These are phyloP conservation scores for Bretschneidera sinensis DNA, from an alignment of 345 rosid species.

Conservation along the genomic window DNA sequence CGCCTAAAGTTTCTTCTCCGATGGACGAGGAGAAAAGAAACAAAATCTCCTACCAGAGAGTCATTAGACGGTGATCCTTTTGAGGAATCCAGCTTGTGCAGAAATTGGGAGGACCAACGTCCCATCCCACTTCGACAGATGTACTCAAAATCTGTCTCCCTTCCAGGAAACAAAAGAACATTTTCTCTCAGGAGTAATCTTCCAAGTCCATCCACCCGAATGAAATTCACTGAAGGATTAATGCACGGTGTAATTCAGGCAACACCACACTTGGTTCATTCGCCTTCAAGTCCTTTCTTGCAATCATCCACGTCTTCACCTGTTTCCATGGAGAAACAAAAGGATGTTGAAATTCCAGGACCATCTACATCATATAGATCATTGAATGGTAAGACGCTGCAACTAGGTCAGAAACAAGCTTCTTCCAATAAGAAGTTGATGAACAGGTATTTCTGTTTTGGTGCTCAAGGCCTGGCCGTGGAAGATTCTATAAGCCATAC, in stretches of 20 bases:
- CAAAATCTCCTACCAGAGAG: slow-evolving; percentile 20
- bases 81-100: slow-evolving; percentile 18
- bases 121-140: slow-evolving; percentile 59
- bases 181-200: slow-evolving; percentile 44
- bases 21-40: slow-evolving; percentile 56
- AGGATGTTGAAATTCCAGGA: slow-evolving; percentile 13
- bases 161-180: slow-evolving; percentile 38
- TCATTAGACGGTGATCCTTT: slow-evolving; percentile 23
- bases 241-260: slow-evolving; percentile 74
- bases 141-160: slow-evolving; percentile 41
- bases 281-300: slow-evolving; percentile 37
- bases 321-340: slow-evolving; percentile 30
- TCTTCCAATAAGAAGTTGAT: slow-evolving; percentile 46
- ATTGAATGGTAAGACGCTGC: slow-evolving; percentile 1
- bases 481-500: slow-evolving; percentile 29
- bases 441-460: slow-evolving; percentile 68
- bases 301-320: slow-evolving; percentile 35
- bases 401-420: slow-evolving; percentile 27
- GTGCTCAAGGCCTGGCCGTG: slow-evolving; percentile 55
- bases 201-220: slow-evolving; percentile 68
- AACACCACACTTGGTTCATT: slow-evolving; percentile 36
- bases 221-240: slow-evolving; percentile 55
- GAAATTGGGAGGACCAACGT: slow-evolving; percentile 29
- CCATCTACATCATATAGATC: slow-evolving; percentile 7
- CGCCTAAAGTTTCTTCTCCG: slow-evolving; percentile 62